Base-by-base conservation (phyloP, 2,329 filamentous ascomycete genomes). In the Dactylella cylindrospora region DNA sequence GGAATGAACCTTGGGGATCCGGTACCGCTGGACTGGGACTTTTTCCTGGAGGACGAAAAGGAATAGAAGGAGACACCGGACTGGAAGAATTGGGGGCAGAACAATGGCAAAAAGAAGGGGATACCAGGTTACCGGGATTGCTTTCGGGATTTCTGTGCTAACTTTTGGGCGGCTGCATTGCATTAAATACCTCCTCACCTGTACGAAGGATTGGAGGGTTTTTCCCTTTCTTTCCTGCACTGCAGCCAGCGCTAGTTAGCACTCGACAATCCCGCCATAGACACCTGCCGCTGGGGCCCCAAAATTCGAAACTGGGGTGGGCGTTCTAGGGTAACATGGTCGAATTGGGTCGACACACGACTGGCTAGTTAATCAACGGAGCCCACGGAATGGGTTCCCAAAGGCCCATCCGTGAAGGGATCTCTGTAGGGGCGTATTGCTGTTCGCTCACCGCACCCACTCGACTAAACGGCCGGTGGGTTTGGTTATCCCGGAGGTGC, bases 101-200 rank as follows among this genome's bases (percentile, higher is more conserved):
- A 50, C 23, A 33, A 43, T 28, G 54, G 46, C 54, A 28, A 60
- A 55, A 31, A 41, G 40, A 41, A 26, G 32, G 46, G 54, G 54
- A 51, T 52, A 60, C 46, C 54, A 52, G 54, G 54, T 52, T 60
- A 47, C 47, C 54, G 44, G 40, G 54, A 50, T 26, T 41, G 28
- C 40, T 29, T 41, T 46, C 39, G 38, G 26, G 35, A 10, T 28
- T 40, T 26, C 26, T 36, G 47, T 41, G 46, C 40, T 22, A 23
- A 28, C 54, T 44, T 43, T 23, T 49, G 53, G 44, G 54, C 54
- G 52, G 54, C 54, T 60, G 54, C 54, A 60, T 60, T 60, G 46
- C 54, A 60, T 60, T 60, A 60, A 60, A 52, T 60, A 60, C 33
- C 46, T 60, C 54, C 35, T 22, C 25, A 10, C 15, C 45, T 26